Evolutionary conservation across 2,329 filamentous ascomycete species (phyloP), one percentile per base, ranked within the genome.

Genomic region (Cercospora sp.): DNA sequence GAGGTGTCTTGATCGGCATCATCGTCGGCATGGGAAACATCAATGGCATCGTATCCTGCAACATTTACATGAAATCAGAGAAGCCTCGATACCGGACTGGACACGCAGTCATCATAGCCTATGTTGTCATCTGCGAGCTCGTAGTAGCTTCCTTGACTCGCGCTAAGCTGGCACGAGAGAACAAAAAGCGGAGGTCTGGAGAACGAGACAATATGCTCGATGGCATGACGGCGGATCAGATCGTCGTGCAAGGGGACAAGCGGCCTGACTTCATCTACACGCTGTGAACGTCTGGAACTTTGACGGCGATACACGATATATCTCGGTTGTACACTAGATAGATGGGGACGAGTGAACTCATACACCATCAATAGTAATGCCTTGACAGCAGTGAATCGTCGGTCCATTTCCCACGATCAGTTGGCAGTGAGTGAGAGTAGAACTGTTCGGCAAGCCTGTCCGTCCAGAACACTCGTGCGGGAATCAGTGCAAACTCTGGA

Each of bases 21-120:
- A 90, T 97, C 62, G 96, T 97, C 69, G 93, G 80, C 37, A 96
- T 92, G 91, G 94, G 94, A 34, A 97, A 97, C 77, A 82, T 97
- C 53, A 97, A 96, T 77, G 94, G 63, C 61, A 88, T 97, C 28
- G 90, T 97, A 16, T 88, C 86, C 73, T 89, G 87, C 70, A 97
- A 97, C 78, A 93, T 97, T 74, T 97, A 92, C 73, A 81, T 74
- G 37, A 63, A 58, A 18, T 59, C 66, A 7, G 70, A 73, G 60
- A 72, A 70, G 69, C 68, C 72, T 26, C 66, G 66, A 40, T 69
- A 70, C 61, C 69, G 66, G 58, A 70, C 88, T 1, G 94, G 94
- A 0, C 93, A 97, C 74, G 89, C 87, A 3, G 85, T 89, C 0
- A 88, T 97, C 1, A 79, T 97, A 57, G 91, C 82, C 0, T 97